phyloP scores from a whole-genome alignment of 176 grass and related monocot genomes.

The Ampelocalamus luodianensis region DNA sequence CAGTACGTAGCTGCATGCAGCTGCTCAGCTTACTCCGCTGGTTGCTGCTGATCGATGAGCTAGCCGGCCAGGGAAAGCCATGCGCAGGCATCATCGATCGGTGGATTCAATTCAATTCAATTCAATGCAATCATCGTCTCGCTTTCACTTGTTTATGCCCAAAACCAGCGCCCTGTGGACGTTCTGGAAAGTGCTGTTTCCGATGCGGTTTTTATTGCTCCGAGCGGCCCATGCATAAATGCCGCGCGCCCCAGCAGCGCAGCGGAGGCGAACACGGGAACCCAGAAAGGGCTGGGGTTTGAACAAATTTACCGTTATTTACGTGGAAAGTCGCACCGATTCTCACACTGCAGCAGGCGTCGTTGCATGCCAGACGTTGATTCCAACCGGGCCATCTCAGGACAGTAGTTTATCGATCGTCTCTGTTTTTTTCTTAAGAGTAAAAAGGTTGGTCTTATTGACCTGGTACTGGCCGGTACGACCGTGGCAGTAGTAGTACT shows the following conservation, averaged over 20 bases:
- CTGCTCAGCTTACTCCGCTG: not conserved
- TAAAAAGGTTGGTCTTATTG: not conserved
- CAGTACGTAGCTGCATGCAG: not conserved
- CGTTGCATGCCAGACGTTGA: not conserved
- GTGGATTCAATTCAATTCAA: constrained; percentile 18
- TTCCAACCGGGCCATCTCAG: not conserved
- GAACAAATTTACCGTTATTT: constrained; percentile 56
- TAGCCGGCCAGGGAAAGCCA: not conserved
- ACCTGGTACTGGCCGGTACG: not conserved
- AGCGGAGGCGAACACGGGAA: constrained; percentile 23
- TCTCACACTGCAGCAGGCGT: not conserved
- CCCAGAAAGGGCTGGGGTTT: constrained; percentile 24
- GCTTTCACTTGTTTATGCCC: constrained; percentile 1
- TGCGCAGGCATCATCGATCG: not conserved
- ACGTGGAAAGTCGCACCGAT: constrained; percentile 34
- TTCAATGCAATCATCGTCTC: constrained; percentile 12
- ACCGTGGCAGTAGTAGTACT: not conserved
- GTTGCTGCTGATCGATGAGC: not conserved
- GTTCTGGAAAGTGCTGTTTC: constrained; percentile 49
- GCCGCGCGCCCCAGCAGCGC: not conserved
- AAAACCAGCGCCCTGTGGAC: constrained; percentile 1
- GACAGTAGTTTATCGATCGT: not conserved
- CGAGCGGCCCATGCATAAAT: constrained; percentile 43
- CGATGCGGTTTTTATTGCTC: constrained; percentile 43
- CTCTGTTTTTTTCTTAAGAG: not conserved